These are phyloP conservation scores for Lonicera japonica DNA, from an alignment of 129 eudicot genomes.

Conservation along the genomic window DNA sequence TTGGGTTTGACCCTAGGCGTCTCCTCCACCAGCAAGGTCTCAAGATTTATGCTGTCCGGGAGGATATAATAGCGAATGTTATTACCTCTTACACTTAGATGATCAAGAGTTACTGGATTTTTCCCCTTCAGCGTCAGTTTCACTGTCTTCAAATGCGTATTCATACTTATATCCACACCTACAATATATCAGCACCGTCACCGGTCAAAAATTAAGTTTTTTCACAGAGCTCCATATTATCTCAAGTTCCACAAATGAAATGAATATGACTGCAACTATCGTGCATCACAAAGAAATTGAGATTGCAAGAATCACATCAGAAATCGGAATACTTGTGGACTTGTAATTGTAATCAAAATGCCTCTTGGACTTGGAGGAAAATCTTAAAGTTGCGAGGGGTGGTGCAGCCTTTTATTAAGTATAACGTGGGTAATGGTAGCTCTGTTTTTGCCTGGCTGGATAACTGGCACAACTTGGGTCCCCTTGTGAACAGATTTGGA, in stretches of 20 bases:
- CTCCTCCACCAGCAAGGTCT: slow-evolving; percentile 74
- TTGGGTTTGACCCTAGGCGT: slow-evolving; percentile 77
- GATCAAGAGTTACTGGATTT: slow-evolving; percentile 74
- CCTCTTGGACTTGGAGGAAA: background rate
- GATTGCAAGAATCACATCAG: too few relatives aligned
- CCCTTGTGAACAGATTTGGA: too few relatives aligned
- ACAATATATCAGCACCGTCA: slow-evolving; percentile 1
- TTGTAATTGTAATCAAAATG: too few relatives aligned
- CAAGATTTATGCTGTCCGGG: slow-evolving; percentile 77
- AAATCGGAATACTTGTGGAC: too few relatives aligned
- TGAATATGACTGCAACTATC: too few relatives aligned
- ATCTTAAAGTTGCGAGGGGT: background rate
- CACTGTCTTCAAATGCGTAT: slow-evolving; percentile 81
- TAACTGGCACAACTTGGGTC: too few relatives aligned
- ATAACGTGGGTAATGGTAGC: too few relatives aligned
- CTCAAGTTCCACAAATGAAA: background rate
- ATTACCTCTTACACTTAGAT: slow-evolving; percentile 76
- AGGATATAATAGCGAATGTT: slow-evolving; percentile 75
- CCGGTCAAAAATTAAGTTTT: too few relatives aligned
- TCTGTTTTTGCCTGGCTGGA: too few relatives aligned
- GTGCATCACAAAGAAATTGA: too few relatives aligned
- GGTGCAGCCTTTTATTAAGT: too few relatives aligned
- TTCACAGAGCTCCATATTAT: too few relatives aligned
- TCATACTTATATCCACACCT: slow-evolving; percentile 89
- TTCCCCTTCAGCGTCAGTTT: slow-evolving; percentile 74